Percentiles rank a stretch among this genome's conserved stretches.
Evolutionary conservation across 2,329 filamentous ascomycete genomes (phyloP).

Genomic region (Fusarium albidum): DNA sequence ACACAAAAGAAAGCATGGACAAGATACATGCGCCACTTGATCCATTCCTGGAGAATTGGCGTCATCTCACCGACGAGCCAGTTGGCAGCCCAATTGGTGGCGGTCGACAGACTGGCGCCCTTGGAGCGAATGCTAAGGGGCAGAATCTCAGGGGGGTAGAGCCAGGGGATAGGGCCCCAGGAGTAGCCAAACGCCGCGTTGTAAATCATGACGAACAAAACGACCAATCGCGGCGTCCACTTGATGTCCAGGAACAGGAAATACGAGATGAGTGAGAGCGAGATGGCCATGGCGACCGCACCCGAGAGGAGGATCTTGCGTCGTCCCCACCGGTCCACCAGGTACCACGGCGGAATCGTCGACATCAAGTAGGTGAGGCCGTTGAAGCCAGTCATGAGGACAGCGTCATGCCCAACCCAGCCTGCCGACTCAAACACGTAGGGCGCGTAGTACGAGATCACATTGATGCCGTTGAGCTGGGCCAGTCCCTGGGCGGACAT

Average conservation of each 20-base stretch:
- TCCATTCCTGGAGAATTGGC: slow-evolving; percentile 88
- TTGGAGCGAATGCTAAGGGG: slow-evolving; percentile 97
- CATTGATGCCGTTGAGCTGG: slow-evolving; percentile 98
- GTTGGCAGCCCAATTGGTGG: slow-evolving; percentile 98
- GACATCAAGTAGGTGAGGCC: slow-evolving; percentile 88
- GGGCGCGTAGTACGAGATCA: slow-evolving; percentile 98
- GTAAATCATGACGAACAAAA: slow-evolving; percentile 97
- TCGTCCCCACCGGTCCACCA: slow-evolving; percentile 91
- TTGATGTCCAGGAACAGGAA: slow-evolving; percentile 89
- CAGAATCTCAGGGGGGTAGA: slow-evolving; percentile 98
- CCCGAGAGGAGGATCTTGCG: slow-evolving; percentile 89
- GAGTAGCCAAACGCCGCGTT: slow-evolving; percentile 95
- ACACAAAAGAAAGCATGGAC: slow-evolving; percentile 98
- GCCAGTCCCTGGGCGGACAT: slow-evolving; percentile 98
- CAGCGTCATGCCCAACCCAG: slow-evolving; percentile 89
- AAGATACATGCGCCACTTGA: slow-evolving; percentile 93
- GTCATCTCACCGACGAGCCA: slow-evolving; percentile 97
- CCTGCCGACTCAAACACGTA: slow-evolving; percentile 96
- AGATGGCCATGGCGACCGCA: slow-evolving; percentile 87
- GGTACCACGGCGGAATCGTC: slow-evolving; percentile 95
- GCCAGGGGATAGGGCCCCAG: slow-evolving; percentile 98
- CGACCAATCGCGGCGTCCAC: slow-evolving; percentile 83
- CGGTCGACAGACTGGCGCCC: slow-evolving; percentile 94
- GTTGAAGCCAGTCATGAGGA: slow-evolving; percentile 98
- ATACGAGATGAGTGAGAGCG: slow-evolving; percentile 90